Percentiles rank a stretch among this genome's conserved stretches.
Conservation (phyloP, 2,329 filamentous ascomycete species). For the Aspergillus novoparasiticus region DNA sequence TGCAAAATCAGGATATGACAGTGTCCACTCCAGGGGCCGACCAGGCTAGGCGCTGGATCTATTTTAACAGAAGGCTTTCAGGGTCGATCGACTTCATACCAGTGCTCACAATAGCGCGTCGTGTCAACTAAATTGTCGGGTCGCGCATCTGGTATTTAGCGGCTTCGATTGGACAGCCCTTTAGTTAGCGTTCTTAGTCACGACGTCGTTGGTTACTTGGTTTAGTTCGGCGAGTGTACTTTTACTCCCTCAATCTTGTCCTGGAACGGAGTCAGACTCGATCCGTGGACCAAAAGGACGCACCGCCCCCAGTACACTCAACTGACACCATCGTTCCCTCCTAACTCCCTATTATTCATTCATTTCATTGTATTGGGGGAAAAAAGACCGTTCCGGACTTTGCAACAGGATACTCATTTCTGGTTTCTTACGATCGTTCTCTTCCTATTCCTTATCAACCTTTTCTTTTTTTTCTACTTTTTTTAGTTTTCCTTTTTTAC, state of each 20-base stretch:
- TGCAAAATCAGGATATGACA: background rate
- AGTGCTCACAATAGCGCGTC: constrained; percentile 17
- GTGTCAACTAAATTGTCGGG: constrained; percentile 22
- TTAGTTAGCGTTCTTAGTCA: constrained; percentile 14
- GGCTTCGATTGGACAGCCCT: constrained; percentile 6
- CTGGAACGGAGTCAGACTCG: constrained; percentile 21
- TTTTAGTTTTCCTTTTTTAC: background rate
- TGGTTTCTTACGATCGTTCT: constrained; percentile 1
- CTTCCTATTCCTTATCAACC: constrained; percentile 2
- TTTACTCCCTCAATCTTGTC: constrained; percentile 6
- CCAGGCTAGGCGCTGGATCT: background rate
- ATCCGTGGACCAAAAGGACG: constrained; percentile 18
- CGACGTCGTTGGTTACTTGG: constrained; percentile 1
- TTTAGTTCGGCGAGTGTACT: constrained; percentile 10
- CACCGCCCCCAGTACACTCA: constrained; percentile 2
- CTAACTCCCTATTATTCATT: background rate
- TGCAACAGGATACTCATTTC: background rate
- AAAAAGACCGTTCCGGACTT: constrained; percentile 8
- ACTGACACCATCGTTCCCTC: background rate
- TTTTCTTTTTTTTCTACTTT: background rate
- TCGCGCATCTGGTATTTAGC: constrained; percentile 14
- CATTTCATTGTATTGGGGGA: constrained; percentile 5
- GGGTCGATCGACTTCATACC: constrained; percentile 3
- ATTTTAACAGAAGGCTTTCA: background rate
- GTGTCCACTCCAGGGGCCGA: background rate